These are phyloP conservation scores for Schizochytrium sp. DNA, from an alignment of 108 stramenopile species.

Conservation along the genomic window DNA sequence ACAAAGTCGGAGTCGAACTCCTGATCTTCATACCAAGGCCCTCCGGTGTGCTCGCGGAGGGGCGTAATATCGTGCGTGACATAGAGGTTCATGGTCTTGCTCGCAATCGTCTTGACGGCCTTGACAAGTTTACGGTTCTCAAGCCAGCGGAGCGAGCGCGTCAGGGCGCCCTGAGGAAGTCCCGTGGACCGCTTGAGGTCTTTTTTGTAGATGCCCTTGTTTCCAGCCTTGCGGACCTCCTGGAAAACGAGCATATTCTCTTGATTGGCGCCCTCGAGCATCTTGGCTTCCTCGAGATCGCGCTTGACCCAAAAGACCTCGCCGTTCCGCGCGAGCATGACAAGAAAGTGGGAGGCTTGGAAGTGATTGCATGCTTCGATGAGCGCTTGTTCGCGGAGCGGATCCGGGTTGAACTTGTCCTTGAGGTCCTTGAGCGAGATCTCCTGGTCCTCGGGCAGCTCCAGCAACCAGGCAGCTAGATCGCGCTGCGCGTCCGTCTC, in stretches of 20 bases:
- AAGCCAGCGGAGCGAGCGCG: conserved; percentile 82
- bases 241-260: conserved; percentile 73
- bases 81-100: conserved; percentile 92
- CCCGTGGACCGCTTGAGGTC: conserved; percentile 79
- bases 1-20: conserved; percentile 98
- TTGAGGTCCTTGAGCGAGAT: neutral
- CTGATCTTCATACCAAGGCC: conserved; percentile 88
- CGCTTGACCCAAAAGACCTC: neutral
- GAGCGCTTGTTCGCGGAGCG: neutral
- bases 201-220: conserved; percentile 93
- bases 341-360: neutral
- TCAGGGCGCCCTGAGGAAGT: conserved; percentile 77
- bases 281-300: neutral
- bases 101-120: conserved; percentile 81
- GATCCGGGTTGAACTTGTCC: neutral
- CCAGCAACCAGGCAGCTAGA: neutral
- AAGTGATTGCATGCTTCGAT: neutral
- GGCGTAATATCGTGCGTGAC: conserved; percentile 87
- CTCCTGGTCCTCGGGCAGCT: neutral
- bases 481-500: neutral
- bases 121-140: conserved; percentile 82
- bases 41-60: conserved; percentile 89
- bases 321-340: neutral
- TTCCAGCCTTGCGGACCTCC: conserved; percentile 74
- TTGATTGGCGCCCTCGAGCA: conserved; percentile 20